Conservation (phyloP, 2,329 filamentous ascomycete genomes). For the Scytalidium sp. region DNA sequence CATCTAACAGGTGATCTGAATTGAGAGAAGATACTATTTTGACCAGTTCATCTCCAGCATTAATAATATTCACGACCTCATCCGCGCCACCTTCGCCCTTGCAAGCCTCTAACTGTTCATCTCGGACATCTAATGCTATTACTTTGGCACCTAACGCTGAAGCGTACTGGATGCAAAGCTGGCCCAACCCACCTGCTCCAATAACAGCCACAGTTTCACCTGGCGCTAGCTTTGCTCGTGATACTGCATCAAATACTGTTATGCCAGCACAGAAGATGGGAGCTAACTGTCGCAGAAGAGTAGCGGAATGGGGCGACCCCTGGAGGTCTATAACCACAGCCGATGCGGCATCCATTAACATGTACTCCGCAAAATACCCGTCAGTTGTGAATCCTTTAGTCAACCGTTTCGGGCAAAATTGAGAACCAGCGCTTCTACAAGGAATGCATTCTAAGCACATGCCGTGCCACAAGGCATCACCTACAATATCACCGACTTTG, state of each 20-base stretch:
- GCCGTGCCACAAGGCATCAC: background rate
- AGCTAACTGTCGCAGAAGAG: background rate
- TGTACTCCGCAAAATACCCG: background rate
- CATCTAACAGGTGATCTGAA: background rate
- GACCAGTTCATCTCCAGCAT: background rate
- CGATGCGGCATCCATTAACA: background rate
- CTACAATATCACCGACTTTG: background rate
- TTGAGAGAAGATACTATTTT: background rate
- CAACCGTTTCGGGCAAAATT: background rate
- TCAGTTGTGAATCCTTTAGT: background rate
- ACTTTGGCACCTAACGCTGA: constrained; percentile 16
- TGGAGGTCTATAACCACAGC: background rate
- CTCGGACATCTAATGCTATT: constrained; percentile 15
- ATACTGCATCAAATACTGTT: background rate
- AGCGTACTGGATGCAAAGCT: constrained; percentile 16
- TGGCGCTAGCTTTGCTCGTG: background rate
- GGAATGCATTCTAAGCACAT: background rate
- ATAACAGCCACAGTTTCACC: constrained; percentile 15
- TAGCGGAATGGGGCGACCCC: background rate
- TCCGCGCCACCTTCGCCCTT: background rate
- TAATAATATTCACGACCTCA: background rate
- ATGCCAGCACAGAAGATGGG: background rate
- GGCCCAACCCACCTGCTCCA: constrained; percentile 17
- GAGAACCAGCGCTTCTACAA: background rate
- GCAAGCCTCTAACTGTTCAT: constrained; percentile 10